A percentile compares a stretch with the other conserved stretches of the same genome.
These are phyloP conservation scores for Helotiales sp. DNA, from an alignment of 2,329 filamentous ascomycete genomes.

Conservation along the genomic window DNA sequence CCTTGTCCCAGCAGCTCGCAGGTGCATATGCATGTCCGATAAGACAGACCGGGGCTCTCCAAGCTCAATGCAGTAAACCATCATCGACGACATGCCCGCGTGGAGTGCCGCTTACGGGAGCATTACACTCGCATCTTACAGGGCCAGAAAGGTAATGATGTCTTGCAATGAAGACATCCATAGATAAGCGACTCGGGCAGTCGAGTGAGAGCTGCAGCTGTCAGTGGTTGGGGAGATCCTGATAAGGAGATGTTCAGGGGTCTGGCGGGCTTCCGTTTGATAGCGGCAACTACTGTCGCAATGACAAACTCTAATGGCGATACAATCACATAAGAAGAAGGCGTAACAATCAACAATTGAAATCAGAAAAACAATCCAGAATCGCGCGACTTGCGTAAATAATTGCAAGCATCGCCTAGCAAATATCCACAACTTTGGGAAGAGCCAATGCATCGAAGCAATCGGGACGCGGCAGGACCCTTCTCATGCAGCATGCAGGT, in stretches of 20 bases:
- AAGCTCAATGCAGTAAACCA: background rate
- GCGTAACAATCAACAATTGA: background rate
- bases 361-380: background rate
- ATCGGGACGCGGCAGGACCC: background rate
- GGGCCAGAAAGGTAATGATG: slow-evolving; percentile 2
- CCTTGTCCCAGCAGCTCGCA: background rate
- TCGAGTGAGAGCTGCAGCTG: slow-evolving; percentile 8
- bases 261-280: slow-evolving; percentile 2
- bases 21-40: slow-evolving; percentile 1
- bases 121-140: background rate
- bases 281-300: slow-evolving; percentile 3
- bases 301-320: slow-evolving; percentile 2
- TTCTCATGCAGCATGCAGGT: background rate
- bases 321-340: background rate
- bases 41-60: slow-evolving; percentile 2
- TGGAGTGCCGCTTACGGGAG: slow-evolving; percentile 3
- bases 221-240: slow-evolving; percentile 6
- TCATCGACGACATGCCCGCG: background rate
- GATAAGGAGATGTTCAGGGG: slow-evolving; percentile 9
- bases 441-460: background rate
- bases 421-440: background rate
- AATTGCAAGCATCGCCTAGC: background rate
- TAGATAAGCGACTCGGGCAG: slow-evolving; percentile 11
- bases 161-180: background rate
- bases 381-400: background rate